A percentile compares a stretch with the other conserved stretches of the same genome.
Conservation (phyloP, 2,329 filamentous ascomycete genomes). For the Cordyceps cicadae region DNA sequence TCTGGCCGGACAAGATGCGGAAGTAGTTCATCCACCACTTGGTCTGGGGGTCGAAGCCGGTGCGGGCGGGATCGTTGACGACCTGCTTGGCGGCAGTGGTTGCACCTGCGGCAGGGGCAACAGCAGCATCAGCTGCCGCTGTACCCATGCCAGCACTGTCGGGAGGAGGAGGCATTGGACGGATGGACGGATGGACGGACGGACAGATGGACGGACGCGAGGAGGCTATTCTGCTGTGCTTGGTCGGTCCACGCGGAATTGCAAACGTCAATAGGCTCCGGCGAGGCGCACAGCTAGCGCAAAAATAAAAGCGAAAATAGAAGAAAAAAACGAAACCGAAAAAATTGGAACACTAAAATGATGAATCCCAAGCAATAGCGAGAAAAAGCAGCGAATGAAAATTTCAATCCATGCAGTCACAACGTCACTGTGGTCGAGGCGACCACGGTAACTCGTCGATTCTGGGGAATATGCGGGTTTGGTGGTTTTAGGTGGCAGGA, state of each 20-base stretch:
- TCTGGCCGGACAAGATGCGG: slow-evolving; percentile 65
- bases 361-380: neutral
- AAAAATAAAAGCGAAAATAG: neutral
- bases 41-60: slow-evolving; percentile 53
- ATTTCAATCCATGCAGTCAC: slow-evolving; percentile 10
- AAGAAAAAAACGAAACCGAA: neutral
- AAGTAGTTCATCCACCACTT: slow-evolving; percentile 79
- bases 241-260: neutral
- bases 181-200: neutral
- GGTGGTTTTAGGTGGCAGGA: neutral
- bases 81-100: slow-evolving; percentile 26
- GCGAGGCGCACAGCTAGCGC: neutral
- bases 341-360: neutral
- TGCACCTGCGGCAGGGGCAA: neutral
- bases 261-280: neutral
- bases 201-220: neutral
- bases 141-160: neutral
- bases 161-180: neutral
- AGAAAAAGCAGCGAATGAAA: slow-evolving; percentile 2
- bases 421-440: slow-evolving; percentile 7
- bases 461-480: slow-evolving; percentile 11
- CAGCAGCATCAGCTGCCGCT: neutral
- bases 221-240: neutral
- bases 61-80: slow-evolving; percentile 51
- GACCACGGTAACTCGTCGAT: slow-evolving; percentile 8